A percentile compares a stretch with the other conserved stretches of the same genome.
Conservation (phyloP, 2,329 filamentous ascomycete species). For the Epichloe baconii region DNA sequence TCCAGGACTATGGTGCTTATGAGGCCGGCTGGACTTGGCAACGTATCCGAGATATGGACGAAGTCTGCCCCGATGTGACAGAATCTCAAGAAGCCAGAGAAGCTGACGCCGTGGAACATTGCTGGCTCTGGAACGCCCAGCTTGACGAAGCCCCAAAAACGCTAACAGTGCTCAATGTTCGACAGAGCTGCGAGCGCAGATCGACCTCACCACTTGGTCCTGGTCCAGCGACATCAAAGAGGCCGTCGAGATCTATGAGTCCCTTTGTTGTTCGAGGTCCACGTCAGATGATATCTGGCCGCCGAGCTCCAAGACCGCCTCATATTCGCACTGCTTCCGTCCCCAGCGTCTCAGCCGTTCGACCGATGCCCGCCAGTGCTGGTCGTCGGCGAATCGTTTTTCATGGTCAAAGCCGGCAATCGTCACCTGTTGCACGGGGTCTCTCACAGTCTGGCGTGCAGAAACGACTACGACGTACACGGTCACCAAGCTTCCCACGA, state of each 20-base stretch:
- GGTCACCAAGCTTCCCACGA: conserved; percentile 41
- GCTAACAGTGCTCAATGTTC: conserved; percentile 29
- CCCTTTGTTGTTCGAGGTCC: conserved; percentile 23
- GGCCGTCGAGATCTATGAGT: conserved; percentile 17
- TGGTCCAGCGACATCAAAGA: conserved; percentile 15
- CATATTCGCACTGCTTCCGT: conserved; percentile 40
- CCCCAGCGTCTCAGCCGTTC: conserved; percentile 26
- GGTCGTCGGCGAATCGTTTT: conserved; percentile 34
- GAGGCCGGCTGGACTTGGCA: conserved; percentile 58
- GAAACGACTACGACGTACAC: conserved; percentile 41
- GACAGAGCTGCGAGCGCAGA: conserved; percentile 26
- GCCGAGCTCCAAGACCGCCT: conserved; percentile 31
- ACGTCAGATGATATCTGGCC: conserved; percentile 26
- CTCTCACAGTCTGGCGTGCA: conserved; percentile 19
- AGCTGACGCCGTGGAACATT: conserved; percentile 48
- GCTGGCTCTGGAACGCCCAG: conserved; percentile 53
- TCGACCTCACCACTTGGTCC: conserved; percentile 27
- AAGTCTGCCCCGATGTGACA: conserved; percentile 35
- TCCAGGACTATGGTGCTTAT: conserved; percentile 46
- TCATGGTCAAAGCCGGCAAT: conserved; percentile 21
- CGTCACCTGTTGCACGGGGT: conserved; percentile 18
- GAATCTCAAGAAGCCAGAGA: conserved; percentile 39
- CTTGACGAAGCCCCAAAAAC: conserved; percentile 45
- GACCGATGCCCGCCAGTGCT: conserved; percentile 23
- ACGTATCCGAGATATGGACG: conserved; percentile 47